phyloP scores from a whole-genome alignment of 495 filamentous ascomycete species.

The Penicillium coffeae region DNA sequence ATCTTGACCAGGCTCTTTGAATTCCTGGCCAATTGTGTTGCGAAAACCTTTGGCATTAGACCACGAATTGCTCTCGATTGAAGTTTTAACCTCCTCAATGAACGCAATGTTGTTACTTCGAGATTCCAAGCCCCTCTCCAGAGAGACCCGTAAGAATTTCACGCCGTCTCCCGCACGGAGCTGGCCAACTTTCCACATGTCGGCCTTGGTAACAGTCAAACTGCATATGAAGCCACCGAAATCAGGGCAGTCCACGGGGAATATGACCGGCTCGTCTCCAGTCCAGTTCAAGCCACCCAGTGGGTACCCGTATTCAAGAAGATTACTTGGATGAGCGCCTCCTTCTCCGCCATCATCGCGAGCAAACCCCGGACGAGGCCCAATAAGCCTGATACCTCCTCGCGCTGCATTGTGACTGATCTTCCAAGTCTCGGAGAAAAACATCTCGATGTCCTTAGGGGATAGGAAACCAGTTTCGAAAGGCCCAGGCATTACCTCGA shows the following conservation, averaged over 20 bases:
- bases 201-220: constrained; percentile 51
- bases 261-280: constrained; percentile 55
- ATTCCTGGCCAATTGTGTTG: not conserved
- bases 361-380: constrained; percentile 53
- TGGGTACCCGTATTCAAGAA: constrained; percentile 58
- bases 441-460: constrained; percentile 48
- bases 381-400: constrained; percentile 54
- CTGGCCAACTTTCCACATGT: constrained; percentile 58
- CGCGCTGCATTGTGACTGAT: constrained; percentile 57
- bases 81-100: not conserved
- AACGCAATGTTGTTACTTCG: constrained; percentile 4
- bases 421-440: constrained; percentile 27
- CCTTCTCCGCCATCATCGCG: constrained; percentile 56
- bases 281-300: constrained; percentile 54
- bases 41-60: constrained; percentile 22
- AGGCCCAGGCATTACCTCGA: constrained; percentile 54
- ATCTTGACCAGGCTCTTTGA: constrained; percentile 24
- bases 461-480: constrained; percentile 54
- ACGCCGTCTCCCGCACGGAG: constrained; percentile 56
- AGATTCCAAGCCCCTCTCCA: constrained; percentile 41
- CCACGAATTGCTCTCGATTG: constrained; percentile 8
- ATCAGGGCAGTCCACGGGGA: constrained; percentile 55
- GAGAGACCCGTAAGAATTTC: constrained; percentile 40
- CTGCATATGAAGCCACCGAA: constrained; percentile 56
- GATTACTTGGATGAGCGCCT: constrained; percentile 56